Evolutionary conservation across 2,329 filamentous ascomycete genomes (phyloP), one percentile per base, ranked within the genome.

Genomic region (Hymenoscyphus linearis): DNA sequence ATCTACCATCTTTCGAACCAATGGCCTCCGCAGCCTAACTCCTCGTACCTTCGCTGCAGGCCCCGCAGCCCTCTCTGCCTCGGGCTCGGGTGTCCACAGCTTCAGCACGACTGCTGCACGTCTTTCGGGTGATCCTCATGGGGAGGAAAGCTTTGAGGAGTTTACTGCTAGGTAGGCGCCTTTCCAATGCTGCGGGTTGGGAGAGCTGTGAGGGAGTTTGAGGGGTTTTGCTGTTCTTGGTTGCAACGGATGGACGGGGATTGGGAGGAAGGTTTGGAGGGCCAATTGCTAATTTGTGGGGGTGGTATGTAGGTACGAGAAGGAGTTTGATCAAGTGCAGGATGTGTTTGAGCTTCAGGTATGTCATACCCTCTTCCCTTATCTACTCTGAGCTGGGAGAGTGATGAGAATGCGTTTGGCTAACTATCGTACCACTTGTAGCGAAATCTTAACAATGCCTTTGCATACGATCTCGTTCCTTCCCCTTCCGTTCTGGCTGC

Each of bases 331-430:
- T 67, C 80, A 81, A 74, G 95, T 99, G 69, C 91, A 98, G 81
- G 95, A 99, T 82, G 93, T 98, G 75, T 99, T 99, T 79, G 95
- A 99, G 87, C 91, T 99, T 75, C 93, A 97, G 91, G 93, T 96
- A 87, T 75, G 84, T 61, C 62, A 47, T 52, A 22, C 18, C 40
- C 40, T 4, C 22, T 55, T 4, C 52, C 57, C 31, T 31, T 34
- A 34, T 52, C 36, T 55, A 22, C 40, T 25, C 34, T 26, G 27
- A 37, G 56, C 52, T 31, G 14, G 57, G 40, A 34, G 47, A 55
- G 47, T 52, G 52, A 50, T 65, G 52, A 55, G 55, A 60, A 61
- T 60, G 61, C 6, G 31, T 31, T 66, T 63, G 65, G 62, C 66
- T 68, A 62, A 69, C 65, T 60, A 68, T 69, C 61, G 59, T 71